phyloP scores from a whole-genome alignment of 495 filamentous ascomycete species.

The Chlorociboria aeruginascens region DNA sequence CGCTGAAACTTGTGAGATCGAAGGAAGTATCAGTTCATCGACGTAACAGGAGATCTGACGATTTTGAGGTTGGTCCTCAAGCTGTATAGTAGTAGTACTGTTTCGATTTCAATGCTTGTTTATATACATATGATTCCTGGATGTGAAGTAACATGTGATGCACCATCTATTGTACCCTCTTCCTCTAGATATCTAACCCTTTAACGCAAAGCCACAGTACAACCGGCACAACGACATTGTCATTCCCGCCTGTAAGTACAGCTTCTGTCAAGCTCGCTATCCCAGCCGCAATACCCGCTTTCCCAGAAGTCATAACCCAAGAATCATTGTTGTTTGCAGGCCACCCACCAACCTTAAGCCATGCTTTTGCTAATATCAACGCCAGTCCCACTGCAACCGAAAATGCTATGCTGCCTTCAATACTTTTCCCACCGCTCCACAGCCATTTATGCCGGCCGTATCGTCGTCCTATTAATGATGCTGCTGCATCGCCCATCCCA shows the following conservation, averaged over 20 bases:
- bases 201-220: constrained; percentile 85
- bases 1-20: too few species aligned
- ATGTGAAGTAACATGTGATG: too few species aligned
- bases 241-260: constrained; percentile 92
- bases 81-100: too few species aligned
- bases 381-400: constrained; percentile 65
- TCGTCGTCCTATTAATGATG: constrained; percentile 81
- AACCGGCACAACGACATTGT: constrained; percentile 97
- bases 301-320: constrained; percentile 36
- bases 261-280: constrained; percentile 89
- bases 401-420: constrained; percentile 87
- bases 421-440: constrained; percentile 91
- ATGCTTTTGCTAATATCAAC: constrained; percentile 55
- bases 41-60: too few species aligned
- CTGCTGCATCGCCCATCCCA: constrained; percentile 89
- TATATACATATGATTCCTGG: too few species aligned
- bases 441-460: constrained; percentile 85
- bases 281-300: constrained; percentile 55
- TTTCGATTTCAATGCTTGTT: too few species aligned
- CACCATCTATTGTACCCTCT: too few species aligned
- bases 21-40: too few species aligned
- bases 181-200: constrained; percentile 51
- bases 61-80: too few species aligned
- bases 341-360: constrained; percentile 70
- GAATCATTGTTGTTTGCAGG: constrained; percentile 24